Conservation (phyloP, 495 filamentous ascomycete species). For the Penicillium odoratum region DNA sequence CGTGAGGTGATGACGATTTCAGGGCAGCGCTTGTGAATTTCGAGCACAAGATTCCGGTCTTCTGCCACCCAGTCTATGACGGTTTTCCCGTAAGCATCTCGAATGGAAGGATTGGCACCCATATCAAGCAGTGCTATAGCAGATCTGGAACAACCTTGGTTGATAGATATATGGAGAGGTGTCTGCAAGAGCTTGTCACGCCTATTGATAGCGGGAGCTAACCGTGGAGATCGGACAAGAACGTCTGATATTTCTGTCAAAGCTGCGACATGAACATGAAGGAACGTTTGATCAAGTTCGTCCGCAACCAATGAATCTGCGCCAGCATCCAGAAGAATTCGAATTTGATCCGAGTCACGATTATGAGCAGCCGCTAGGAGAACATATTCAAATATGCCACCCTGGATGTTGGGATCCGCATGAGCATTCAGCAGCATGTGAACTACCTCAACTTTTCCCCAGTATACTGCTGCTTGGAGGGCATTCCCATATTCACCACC, state of each 20-base stretch:
- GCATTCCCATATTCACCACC: slow-evolving; percentile 7
- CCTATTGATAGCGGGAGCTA: slow-evolving; percentile 7
- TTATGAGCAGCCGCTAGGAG: not conserved
- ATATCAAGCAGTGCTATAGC: slow-evolving; percentile 5
- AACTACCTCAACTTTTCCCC: not conserved
- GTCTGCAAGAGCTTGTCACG: slow-evolving; percentile 6
- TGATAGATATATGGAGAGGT: slow-evolving; percentile 7
- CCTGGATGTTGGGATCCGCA: slow-evolving; percentile 4
- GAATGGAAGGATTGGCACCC: slow-evolving; percentile 7
- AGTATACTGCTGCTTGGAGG: not conserved
- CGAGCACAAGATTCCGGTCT: slow-evolving; percentile 1
- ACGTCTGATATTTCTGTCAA: not conserved
- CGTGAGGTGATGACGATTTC: slow-evolving; percentile 1
- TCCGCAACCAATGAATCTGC: slow-evolving; percentile 2
- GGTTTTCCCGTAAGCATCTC: slow-evolving; percentile 10
- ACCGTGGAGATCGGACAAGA: slow-evolving; percentile 1
- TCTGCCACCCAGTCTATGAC: slow-evolving; percentile 11
- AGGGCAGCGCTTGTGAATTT: slow-evolving; percentile 7
- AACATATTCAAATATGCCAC: not conserved
- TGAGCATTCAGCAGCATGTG: not conserved
- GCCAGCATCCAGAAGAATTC: slow-evolving; percentile 1
- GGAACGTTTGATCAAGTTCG: slow-evolving; percentile 1
- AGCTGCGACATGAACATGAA: slow-evolving; percentile 4
- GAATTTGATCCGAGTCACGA: not conserved
- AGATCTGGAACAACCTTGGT: not conserved